Base-by-base conservation (phyloP, 2,329 filamentous ascomycete species). In the Aspergillus cejpii region DNA sequence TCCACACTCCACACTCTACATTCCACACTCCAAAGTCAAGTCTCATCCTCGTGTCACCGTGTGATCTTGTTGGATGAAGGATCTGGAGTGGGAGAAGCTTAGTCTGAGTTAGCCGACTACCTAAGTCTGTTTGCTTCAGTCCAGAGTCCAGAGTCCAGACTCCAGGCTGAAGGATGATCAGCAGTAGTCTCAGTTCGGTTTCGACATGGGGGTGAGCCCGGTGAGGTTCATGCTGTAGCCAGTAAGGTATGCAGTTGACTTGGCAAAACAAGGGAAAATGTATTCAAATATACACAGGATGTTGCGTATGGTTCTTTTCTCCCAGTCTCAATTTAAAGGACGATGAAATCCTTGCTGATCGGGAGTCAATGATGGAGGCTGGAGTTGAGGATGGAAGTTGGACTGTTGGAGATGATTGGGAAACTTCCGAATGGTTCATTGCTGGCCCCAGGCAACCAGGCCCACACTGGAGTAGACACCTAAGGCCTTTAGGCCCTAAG, bases 371-470 rank as follows among this genome's bases (percentile, higher is more conserved):
- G 28, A n/a, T 29, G n/a, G 28, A 1, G 28, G 8, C 15, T 3
- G 2, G n/a, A 29, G 28, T 29, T n/a, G n/a, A 31, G 6, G 28
- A 31, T n/a, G 6, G 17, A 8, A 31, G n/a, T 8, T 31, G 28
- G 28, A 31, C 28, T n/a, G n/a, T n/a, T n/a, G 21, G 27, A 39
- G 33, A 15, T 31, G 28, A 48, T 48, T 42, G 46, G 46, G 37
- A n/a, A 45, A 42, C 42, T 41, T 36, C 46, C 46, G 46, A 48
- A 37, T 44, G 45, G 45, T 47, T 47, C 45, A 11, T 31, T 6
- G 28, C n/a, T 15, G n/a, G 28, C 28, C 28, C 28, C 28, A 31
- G 28, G 28, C 28, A 10, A 8, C 28, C 28, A 31, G 28, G 6
- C 14, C 28, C 28, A n/a, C 28, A 31, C 28, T 31, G 28, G 6